These are phyloP conservation scores for Aurantiochytrium sp. DNA, from an alignment of 108 stramenopile genomes.

Conservation along the genomic window DNA sequence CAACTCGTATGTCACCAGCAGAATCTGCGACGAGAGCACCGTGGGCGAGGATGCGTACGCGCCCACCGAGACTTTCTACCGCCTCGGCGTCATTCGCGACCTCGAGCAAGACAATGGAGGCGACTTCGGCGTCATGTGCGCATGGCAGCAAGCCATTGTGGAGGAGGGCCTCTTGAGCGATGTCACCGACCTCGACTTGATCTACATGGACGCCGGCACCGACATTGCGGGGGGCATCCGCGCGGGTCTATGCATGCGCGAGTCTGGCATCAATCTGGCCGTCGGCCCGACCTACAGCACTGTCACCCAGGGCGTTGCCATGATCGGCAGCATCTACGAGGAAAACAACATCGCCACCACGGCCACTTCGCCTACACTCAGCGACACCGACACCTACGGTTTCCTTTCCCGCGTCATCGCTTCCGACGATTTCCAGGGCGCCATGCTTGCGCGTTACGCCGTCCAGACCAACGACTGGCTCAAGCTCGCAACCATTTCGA, in stretches of 20 bases:
- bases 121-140: too few relatives aligned
- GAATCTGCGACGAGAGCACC: too few relatives aligned
- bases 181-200: background rate
- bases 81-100: too few relatives aligned
- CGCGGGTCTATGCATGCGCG: background rate
- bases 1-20: too few relatives aligned
- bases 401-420: background rate
- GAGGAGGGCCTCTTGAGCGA: too few relatives aligned
- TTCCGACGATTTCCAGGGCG: background rate
- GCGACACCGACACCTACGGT: background rate
- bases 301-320: background rate
- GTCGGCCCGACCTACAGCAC: background rate
- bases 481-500: background rate
- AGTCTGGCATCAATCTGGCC: background rate
- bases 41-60: too few relatives aligned
- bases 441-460: background rate
- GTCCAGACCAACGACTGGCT: background rate
- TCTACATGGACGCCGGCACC: background rate
- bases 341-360: background rate
- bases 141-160: too few relatives aligned
- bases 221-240: background rate
- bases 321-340: background rate
- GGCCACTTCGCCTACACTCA: background rate
- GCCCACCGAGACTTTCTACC: too few relatives aligned
- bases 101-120: too few relatives aligned